Percentiles rank a stretch among this genome's conserved stretches.
phyloP scores from a whole-genome alignment of 2,329 filamentous ascomycete genomes.

The Pseudopyrenochaeta lycopersici region DNA sequence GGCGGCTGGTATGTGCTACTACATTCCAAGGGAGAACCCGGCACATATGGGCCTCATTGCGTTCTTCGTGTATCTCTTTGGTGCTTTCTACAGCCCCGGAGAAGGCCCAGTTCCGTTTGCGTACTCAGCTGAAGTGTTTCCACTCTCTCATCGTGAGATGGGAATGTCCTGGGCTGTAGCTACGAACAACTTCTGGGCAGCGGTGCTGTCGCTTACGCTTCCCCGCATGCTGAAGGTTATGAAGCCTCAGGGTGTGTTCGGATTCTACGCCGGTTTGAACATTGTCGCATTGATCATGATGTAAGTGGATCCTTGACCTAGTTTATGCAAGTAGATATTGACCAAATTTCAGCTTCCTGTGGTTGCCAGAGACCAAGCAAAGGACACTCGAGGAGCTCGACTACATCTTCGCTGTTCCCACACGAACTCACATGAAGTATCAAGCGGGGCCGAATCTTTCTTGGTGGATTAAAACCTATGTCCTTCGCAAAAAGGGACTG shows the following conservation, averaged over 20 bases:
- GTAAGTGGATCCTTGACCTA: conserved; percentile 17
- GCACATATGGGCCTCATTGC: conserved; percentile 61
- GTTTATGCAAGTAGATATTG: background rate
- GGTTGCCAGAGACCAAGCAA: conserved; percentile 60
- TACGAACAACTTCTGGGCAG: conserved; percentile 68
- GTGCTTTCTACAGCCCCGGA: conserved; percentile 51
- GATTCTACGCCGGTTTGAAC: conserved; percentile 70
- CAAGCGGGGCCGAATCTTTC: conserved; percentile 45
- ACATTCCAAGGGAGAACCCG: conserved; percentile 53
- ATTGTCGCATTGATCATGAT: conserved; percentile 69
- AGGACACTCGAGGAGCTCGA: conserved; percentile 59
- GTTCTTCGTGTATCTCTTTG: conserved; percentile 66
- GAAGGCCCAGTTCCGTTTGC: conserved; percentile 59
- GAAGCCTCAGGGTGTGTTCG: conserved; percentile 64
- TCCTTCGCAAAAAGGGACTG: conserved; percentile 50
- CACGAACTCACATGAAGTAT: conserved; percentile 51
- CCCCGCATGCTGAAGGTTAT: conserved; percentile 65
- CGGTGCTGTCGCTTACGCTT: conserved; percentile 70
- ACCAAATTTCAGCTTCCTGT: conserved; percentile 59
- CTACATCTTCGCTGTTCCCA: conserved; percentile 60
- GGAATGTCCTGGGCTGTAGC: conserved; percentile 76
- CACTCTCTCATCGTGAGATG: conserved; percentile 74
- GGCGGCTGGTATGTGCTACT: conserved; percentile 61
- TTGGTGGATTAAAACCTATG: conserved; percentile 57
- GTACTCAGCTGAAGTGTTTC: conserved; percentile 68